Evolutionary conservation across 495 filamentous ascomycete genomes (phyloP).

Genomic region (Hapsidospora chrysogenum): DNA sequence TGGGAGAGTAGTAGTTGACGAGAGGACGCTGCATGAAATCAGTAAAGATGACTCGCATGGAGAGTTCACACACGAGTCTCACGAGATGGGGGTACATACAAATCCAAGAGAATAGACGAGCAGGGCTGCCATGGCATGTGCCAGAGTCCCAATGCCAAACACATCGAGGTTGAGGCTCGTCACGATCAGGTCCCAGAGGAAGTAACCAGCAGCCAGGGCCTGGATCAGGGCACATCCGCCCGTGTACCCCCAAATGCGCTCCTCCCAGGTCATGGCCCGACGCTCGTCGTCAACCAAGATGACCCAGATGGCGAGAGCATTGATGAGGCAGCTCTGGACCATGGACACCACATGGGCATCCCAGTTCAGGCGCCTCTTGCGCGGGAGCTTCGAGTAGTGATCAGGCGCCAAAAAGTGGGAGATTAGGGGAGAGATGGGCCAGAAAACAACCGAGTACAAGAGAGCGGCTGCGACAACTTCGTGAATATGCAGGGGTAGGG

Average conservation of each 20-base stretch:
- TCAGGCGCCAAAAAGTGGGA: slow-evolving; percentile 53
- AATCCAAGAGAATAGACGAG: slow-evolving; percentile 83
- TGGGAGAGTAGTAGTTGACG: slow-evolving; percentile 77
- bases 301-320: slow-evolving; percentile 60
- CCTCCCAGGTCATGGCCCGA: slow-evolving; percentile 46
- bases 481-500: slow-evolving; percentile 74
- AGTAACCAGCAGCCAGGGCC: slow-evolving; percentile 82
- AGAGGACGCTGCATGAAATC: slow-evolving; percentile 54
- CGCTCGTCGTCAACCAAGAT: slow-evolving; percentile 70
- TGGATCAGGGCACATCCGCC: slow-evolving; percentile 68
- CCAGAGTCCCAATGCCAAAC: slow-evolving; percentile 79
- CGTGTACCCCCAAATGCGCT: slow-evolving; percentile 84
- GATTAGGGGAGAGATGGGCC: slow-evolving; percentile 55
- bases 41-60: too few species aligned
- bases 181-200: slow-evolving; percentile 78
- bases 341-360: slow-evolving; percentile 91
- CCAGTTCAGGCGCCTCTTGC: slow-evolving; percentile 74
- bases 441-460: slow-evolving; percentile 63
- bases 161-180: slow-evolving; percentile 53
- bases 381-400: slow-evolving; percentile 49
- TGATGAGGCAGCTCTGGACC: slow-evolving; percentile 73
- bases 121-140: slow-evolving; percentile 75
- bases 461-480: slow-evolving; percentile 61
- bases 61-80: neutral
- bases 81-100: slow-evolving; percentile 41